phyloP scores from a whole-genome alignment of 1,284 basidiomycete genomes.

The Pterulicium gracile region DNA sequence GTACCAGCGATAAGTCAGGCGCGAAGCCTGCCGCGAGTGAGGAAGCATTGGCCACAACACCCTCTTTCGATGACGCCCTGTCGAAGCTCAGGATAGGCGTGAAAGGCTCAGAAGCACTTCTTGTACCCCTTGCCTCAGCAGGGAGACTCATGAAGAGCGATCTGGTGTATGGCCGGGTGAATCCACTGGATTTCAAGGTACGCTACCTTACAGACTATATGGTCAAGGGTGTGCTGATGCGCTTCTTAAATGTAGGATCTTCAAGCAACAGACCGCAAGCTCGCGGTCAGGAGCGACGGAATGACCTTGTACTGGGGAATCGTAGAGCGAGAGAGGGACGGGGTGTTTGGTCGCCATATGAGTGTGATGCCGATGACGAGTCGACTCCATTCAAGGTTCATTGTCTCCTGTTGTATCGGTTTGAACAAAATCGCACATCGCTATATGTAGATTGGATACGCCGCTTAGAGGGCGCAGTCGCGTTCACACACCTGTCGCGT shows the following conservation, averaged over 20 bases:
- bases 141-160: constrained; percentile 51
- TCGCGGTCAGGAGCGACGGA: constrained; percentile 53
- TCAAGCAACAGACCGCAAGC: constrained; percentile 37
- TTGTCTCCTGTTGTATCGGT: too few relatives aligned
- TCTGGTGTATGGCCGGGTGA: constrained; percentile 52
- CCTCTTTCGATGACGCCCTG: constrained; percentile 32
- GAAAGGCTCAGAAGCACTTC: constrained; percentile 39
- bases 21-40: neutral
- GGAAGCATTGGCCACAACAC: constrained; percentile 26
- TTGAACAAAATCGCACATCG: too few relatives aligned
- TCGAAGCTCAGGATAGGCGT: constrained; percentile 25
- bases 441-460: too few relatives aligned
- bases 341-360: constrained; percentile 8
- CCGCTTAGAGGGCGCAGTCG: too few relatives aligned
- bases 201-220: too few relatives aligned
- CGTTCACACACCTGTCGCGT: too few relatives aligned
- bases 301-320: constrained; percentile 54
- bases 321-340: constrained; percentile 48
- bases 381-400: too few relatives aligned
- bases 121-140: constrained; percentile 43
- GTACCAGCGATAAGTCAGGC: neutral
- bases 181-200: constrained; percentile 44
- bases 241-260: neutral
- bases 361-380: too few relatives aligned
- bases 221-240: too few relatives aligned